phyloP scores from a whole-genome alignment of 2,329 filamentous ascomycete species.

The Chrysosporium keratinophilum region DNA sequence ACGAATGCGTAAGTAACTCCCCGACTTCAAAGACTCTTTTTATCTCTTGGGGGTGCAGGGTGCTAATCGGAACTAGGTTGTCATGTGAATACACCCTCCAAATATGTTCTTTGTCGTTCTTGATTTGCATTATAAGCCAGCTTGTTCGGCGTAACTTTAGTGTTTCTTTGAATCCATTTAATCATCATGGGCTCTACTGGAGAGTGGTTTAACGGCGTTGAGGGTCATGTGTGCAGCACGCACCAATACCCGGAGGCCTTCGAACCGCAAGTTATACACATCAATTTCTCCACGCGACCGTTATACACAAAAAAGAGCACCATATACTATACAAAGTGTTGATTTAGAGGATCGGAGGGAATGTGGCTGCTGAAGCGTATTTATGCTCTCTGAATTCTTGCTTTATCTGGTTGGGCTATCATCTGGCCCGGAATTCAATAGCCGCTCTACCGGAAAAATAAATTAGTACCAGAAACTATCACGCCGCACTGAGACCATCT shows the following conservation, averaged over 20 bases:
- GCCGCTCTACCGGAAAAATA: background rate
- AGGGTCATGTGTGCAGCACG: background rate
- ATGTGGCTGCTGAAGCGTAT: background rate
- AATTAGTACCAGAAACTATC: background rate
- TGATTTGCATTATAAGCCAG: slow-evolving; percentile 3
- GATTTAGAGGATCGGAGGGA: background rate
- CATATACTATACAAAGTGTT: slow-evolving; percentile 2
- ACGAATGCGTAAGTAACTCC: slow-evolving; percentile 65
- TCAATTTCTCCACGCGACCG: background rate
- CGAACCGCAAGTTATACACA: background rate
- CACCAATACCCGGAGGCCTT: background rate
- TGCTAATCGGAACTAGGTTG: slow-evolving; percentile 16
- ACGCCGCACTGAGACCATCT: background rate
- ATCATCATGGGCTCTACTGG: background rate
- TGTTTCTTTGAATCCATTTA: background rate
- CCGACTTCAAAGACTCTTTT: background rate
- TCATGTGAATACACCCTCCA: slow-evolving; percentile 19
- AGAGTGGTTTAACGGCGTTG: slow-evolving; percentile 2
- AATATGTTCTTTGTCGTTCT: background rate
- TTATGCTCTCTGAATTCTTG: background rate
- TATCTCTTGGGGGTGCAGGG: background rate
- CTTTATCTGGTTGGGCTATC: background rate
- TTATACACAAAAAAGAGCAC: background rate
- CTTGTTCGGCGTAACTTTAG: background rate
- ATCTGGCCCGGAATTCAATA: background rate